phyloP scores from a whole-genome alignment of 495 filamentous ascomycete genomes.

The Polyplosphaeria fusca region DNA sequence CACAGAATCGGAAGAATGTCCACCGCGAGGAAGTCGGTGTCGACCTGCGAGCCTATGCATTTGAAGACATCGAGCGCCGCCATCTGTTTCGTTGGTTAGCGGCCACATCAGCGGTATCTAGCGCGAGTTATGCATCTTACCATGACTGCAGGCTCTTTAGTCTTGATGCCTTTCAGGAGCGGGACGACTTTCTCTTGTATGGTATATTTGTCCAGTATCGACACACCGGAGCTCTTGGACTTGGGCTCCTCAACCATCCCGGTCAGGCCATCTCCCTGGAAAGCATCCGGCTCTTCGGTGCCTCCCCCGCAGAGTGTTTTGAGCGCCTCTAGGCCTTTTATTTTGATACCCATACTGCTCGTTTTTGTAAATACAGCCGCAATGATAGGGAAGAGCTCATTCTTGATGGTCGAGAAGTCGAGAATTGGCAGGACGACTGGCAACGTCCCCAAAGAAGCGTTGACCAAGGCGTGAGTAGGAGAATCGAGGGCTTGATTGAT shows the following conservation, averaged over 20 bases:
- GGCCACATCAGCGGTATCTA: neutral
- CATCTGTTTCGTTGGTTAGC: constrained; percentile 48
- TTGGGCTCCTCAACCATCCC: constrained; percentile 52
- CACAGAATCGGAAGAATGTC: constrained; percentile 87
- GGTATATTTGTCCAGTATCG: constrained; percentile 92
- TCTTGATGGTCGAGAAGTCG: constrained; percentile 94
- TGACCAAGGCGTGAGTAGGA: constrained; percentile 80
- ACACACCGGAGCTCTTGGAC: constrained; percentile 54
- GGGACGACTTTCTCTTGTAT: constrained; percentile 96
- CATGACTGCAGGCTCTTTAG: constrained; percentile 95
- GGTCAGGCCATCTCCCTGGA: constrained; percentile 64
- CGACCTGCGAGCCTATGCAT: constrained; percentile 75
- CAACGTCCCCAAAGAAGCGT: constrained; percentile 73
- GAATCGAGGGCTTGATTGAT: constrained; percentile 79
- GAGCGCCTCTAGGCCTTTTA: constrained; percentile 85
- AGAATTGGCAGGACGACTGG: constrained; percentile 72
- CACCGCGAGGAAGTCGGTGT: constrained; percentile 89
- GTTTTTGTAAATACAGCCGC: constrained; percentile 87
- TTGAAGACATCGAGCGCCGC: constrained; percentile 79
- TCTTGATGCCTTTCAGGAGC: constrained; percentile 87
- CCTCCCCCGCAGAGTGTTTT: constrained; percentile 79
- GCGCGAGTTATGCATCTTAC: constrained; percentile 23
- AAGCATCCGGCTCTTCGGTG: constrained; percentile 42
- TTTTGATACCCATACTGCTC: constrained; percentile 88
- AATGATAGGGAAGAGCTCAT: constrained; percentile 89